Evolutionary conservation across 495 filamentous ascomycete species (phyloP).

Genomic region (Penicillium diatomitis): DNA sequence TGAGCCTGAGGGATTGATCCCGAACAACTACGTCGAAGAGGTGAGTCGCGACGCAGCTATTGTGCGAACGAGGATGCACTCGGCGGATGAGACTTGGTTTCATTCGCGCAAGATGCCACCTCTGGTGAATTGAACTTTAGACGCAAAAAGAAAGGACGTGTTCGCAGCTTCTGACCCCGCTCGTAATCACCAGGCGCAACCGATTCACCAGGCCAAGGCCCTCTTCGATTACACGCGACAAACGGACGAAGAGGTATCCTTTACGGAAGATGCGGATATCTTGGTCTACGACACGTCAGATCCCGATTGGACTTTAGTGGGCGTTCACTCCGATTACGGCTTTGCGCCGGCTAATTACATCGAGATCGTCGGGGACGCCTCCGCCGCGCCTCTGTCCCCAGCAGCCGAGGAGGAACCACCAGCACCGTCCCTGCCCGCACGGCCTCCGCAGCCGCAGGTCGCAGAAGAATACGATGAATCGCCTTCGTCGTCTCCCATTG

Average conservation of each 20-base stretch:
- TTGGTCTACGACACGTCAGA: conserved; percentile 84
- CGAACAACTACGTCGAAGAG: conserved; percentile 94
- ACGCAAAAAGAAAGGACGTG: too few species aligned
- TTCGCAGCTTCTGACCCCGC: conserved; percentile 6
- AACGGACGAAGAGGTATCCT: conserved; percentile 96
- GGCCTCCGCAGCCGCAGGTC: conserved; percentile 15
- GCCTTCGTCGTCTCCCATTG: conserved; percentile 18
- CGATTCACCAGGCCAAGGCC: conserved; percentile 65
- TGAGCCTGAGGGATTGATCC: conserved; percentile 86
- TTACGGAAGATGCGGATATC: conserved; percentile 78
- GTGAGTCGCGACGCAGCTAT: conserved; percentile 36
- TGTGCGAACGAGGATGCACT: too few species aligned
- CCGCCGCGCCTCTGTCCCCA: conserved; percentile 20
- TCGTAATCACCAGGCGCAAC: conserved; percentile 48
- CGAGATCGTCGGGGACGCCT: conserved; percentile 44
- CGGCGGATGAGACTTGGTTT: too few species aligned
- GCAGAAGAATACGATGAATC: conserved; percentile 19
- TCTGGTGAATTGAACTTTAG: too few species aligned
- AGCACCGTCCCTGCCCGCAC: conserved; percentile 32
- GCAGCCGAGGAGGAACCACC: conserved; percentile 17
- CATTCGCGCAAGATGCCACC: too few species aligned
- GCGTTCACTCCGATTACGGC: conserved; percentile 75
- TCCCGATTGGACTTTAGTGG: conserved; percentile 94
- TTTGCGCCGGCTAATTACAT: conserved; percentile 99
- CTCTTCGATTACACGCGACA: conserved; percentile 95